Percentiles rank a stretch among this genome's conserved stretches.
These are phyloP conservation scores for Hirsutella thompsonii DNA, from an alignment of 2,329 filamentous ascomycete genomes.

Conservation along the genomic window DNA sequence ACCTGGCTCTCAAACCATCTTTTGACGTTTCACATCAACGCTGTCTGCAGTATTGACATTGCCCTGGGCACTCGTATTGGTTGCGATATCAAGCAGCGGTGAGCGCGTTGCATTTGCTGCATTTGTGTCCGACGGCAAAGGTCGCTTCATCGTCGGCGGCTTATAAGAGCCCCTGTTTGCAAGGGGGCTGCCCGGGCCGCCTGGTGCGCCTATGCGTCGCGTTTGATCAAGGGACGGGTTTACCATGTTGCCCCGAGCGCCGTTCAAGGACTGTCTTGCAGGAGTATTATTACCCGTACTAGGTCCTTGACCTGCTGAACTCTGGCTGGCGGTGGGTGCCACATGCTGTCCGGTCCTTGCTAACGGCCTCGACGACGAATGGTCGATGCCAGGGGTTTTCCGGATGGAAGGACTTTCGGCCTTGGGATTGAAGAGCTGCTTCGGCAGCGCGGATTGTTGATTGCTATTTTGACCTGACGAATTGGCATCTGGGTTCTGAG, in stretches of 20 bases:
- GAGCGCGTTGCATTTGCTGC: conserved; percentile 18
- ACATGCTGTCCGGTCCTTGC: conserved; percentile 42
- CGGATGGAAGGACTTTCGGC: conserved; percentile 74
- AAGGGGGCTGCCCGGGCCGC: conserved; percentile 39
- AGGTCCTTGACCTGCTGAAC: conserved; percentile 7
- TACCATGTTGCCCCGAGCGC: conserved; percentile 25
- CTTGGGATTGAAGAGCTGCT: conserved; percentile 56
- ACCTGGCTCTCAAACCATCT: conserved; percentile 18
- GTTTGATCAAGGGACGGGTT: conserved; percentile 42
- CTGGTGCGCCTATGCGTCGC: conserved; percentile 47
- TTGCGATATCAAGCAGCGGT: conserved; percentile 37
- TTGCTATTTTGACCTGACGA: background rate
- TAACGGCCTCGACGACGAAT: conserved; percentile 63
- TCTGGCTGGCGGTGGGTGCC: conserved; percentile 22
- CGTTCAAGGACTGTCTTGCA: conserved; percentile 14
- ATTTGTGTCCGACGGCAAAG: conserved; percentile 19
- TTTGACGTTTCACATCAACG: conserved; percentile 39
- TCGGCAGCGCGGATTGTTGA: conserved; percentile 32
- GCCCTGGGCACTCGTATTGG: conserved; percentile 22
- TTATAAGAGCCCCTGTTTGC: conserved; percentile 45
- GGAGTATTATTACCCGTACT: conserved; percentile 12
- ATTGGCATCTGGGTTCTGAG: conserved; percentile 9
- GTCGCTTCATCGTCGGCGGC: conserved; percentile 45
- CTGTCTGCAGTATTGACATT: conserved; percentile 11
- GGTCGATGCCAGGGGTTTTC: conserved; percentile 79